Evolutionary conservation across 108 stramenopile genomes (phyloP).

Genomic region (Nitzschia sp.): DNA sequence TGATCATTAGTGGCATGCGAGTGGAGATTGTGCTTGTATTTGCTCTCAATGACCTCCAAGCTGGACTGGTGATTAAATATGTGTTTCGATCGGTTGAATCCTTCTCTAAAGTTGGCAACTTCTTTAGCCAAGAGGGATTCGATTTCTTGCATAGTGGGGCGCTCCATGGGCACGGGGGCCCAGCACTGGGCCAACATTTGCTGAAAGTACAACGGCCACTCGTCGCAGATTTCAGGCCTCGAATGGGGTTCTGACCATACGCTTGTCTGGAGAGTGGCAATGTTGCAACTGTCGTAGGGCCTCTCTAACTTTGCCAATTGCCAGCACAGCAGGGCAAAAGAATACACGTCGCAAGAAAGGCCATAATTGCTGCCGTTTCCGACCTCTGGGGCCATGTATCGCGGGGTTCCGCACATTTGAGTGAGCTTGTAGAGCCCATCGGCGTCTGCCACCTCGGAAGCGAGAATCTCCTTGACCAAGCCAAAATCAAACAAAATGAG

Average conservation of each 20-base stretch:
- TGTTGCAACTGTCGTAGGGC: neutral
- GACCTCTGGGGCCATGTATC: conserved; percentile 56
- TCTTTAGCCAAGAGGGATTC: conserved; percentile 10
- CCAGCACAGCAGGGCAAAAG: conserved; percentile 54
- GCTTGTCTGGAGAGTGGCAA: neutral
- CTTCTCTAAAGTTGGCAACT: conserved; percentile 21
- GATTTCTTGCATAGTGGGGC: conserved; percentile 52
- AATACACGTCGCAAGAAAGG: conserved; percentile 33
- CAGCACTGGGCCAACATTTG: conserved; percentile 62
- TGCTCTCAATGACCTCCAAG: too few species aligned
- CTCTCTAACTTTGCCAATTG: conserved; percentile 17
- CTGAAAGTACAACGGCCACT: conserved; percentile 60
- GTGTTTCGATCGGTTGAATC: too few species aligned
- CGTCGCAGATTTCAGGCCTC: conserved; percentile 47
- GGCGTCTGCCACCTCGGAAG: conserved; percentile 19
- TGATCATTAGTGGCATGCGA: too few species aligned
- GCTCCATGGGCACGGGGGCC: conserved; percentile 39
- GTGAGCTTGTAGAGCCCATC: conserved; percentile 40
- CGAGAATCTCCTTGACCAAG: conserved; percentile 25
- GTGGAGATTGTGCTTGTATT: too few species aligned
- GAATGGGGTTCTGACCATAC: conserved; percentile 34
- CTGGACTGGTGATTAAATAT: too few species aligned
- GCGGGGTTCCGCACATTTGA: conserved; percentile 40
- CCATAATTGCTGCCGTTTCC: conserved; percentile 24
- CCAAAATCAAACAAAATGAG: conserved; percentile 59